Evolutionary conservation across 176 grass and related monocot species (phyloP).

Genomic region (Chloris gayana): DNA sequence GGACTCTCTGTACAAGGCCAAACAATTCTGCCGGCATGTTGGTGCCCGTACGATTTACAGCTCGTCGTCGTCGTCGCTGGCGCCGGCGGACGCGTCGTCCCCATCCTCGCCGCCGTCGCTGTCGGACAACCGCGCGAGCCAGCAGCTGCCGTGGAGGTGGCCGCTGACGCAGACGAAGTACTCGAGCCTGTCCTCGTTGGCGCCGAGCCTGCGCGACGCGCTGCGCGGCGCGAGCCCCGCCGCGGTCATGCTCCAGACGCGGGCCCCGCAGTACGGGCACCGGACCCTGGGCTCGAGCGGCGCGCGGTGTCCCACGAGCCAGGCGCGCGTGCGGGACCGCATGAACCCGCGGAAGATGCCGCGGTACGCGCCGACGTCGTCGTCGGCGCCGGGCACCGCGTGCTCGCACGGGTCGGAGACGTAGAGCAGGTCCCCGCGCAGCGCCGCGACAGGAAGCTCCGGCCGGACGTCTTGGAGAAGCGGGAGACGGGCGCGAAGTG

Average conservation of each 20-base stretch:
- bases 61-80: conserved; percentile 27
- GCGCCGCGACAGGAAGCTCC: conserved; percentile 63
- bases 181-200: conserved; percentile 56
- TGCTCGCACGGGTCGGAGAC: conserved; percentile 91
- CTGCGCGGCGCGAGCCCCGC: conserved; percentile 60
- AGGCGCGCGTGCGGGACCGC: conserved; percentile 66
- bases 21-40: no score
- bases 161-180: conserved; percentile 91
- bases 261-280: conserved; percentile 77
- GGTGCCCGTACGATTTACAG: background rate
- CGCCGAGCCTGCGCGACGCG: conserved; percentile 60
- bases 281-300: conserved; percentile 58
- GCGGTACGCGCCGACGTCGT: conserved; percentile 63
- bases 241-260: conserved; percentile 83
- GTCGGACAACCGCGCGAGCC: conserved; percentile 64
- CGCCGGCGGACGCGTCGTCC: background rate
- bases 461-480: conserved; percentile 81
- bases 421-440: conserved; percentile 72
- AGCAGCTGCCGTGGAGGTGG: conserved; percentile 82
- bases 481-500: conserved; percentile 58
- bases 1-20: background rate
- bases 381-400: background rate
- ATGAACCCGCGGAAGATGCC: conserved; percentile 82
- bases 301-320: conserved; percentile 49
- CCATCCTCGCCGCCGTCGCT: conserved; percentile 19